Percentiles rank a stretch among this genome's conserved stretches.
Conservation (phyloP, 371 early-diverging fungal genomes). For the Phascolomyces articulosus region DNA sequence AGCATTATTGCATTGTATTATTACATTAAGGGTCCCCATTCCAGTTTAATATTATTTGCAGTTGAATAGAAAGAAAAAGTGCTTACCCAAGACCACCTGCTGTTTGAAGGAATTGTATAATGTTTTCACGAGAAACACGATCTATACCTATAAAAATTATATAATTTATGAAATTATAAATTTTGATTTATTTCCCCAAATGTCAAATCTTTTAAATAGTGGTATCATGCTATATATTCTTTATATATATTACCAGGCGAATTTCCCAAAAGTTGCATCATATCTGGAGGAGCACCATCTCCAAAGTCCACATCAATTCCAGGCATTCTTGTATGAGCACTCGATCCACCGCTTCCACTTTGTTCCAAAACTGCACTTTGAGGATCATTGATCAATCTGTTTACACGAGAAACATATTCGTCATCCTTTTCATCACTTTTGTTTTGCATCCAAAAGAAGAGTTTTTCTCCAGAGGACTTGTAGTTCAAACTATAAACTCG, state of each 20-base stretch:
- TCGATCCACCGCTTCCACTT: slow-evolving; percentile 11
- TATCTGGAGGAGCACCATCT: slow-evolving; percentile 31
- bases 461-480: slow-evolving; percentile 71
- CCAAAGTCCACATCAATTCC: slow-evolving; percentile 18
- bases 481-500: slow-evolving; percentile 79
- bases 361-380: slow-evolving; percentile 32
- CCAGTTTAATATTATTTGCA: no score
- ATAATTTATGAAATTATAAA: not conserved
- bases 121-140: slow-evolving; percentile 43
- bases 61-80: no score
- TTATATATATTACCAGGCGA: slow-evolving; percentile 18
- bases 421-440: slow-evolving; percentile 60
- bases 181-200: no score
- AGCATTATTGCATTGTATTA: no score
- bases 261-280: slow-evolving; percentile 39
- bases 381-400: slow-evolving; percentile 65
- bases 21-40: no score
- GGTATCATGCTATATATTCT: no score
- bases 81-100: slow-evolving; percentile 49
- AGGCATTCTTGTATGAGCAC: slow-evolving; percentile 19
- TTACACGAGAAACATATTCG: slow-evolving; percentile 54
- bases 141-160: not conserved
- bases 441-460: slow-evolving; percentile 87
- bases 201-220: no score
- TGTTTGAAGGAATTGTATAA: slow-evolving; percentile 51